phyloP scores from a whole-genome alignment of 495 filamentous ascomycete genomes.

The Ramalina peruviana region DNA sequence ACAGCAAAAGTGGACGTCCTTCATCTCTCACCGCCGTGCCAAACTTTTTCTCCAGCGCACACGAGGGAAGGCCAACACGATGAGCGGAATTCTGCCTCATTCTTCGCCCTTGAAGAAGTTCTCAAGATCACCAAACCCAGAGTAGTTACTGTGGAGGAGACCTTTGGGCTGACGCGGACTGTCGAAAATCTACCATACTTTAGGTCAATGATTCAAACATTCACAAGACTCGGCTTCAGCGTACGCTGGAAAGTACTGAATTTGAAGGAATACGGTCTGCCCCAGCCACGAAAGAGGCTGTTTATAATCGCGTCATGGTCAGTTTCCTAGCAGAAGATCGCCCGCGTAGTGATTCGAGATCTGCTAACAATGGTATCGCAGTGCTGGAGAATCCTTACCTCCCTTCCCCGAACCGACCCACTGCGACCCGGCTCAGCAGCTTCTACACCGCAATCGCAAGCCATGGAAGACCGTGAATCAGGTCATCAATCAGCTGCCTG shows the following conservation, averaged over 20 bases:
- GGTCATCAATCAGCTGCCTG: conserved; percentile 32
- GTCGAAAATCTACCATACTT: conserved; percentile 41
- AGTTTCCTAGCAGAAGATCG: conserved; percentile 18
- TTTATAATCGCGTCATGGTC: conserved; percentile 70
- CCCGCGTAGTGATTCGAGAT: conserved; percentile 15
- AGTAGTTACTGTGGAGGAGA: conserved; percentile 74
- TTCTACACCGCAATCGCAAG: conserved; percentile 10
- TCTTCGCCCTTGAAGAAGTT: conserved; percentile 48
- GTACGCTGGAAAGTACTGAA: conserved; percentile 44
- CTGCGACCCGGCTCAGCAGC: conserved; percentile 17
- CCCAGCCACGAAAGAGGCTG: conserved; percentile 46
- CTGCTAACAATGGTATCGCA: conserved; percentile 30
- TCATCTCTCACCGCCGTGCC: conserved; percentile 76
- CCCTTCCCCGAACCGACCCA: conserved; percentile 55
- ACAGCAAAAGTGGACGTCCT: conserved; percentile 45
- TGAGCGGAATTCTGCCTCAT: conserved; percentile 53
- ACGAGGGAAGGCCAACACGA: conserved; percentile 49
- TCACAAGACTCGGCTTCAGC: conserved; percentile 54
- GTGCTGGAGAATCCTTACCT: conserved; percentile 61
- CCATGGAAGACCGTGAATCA: conserved; percentile 29
- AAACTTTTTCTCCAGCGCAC: conserved; percentile 65
- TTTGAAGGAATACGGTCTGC: conserved; percentile 44
- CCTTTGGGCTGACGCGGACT: conserved; percentile 45
- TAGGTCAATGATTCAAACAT: conserved; percentile 43
- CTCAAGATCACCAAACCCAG: conserved; percentile 48